Base-by-base conservation (phyloP, 139 green algal genomes). In the Chlamydomonas urium region DNA sequence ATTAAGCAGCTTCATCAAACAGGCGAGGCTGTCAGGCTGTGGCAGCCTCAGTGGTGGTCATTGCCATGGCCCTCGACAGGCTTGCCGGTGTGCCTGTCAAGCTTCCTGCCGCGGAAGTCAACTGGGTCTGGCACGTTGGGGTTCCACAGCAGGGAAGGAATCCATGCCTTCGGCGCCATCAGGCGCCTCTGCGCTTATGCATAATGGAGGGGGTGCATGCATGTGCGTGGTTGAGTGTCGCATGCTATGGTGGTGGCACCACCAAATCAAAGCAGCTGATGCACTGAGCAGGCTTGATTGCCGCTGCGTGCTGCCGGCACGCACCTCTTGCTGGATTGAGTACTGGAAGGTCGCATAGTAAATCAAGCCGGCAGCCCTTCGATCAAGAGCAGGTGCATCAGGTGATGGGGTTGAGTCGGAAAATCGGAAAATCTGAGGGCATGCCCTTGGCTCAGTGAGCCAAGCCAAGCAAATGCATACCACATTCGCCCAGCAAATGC, bases 111-210 rank as follows among this genome's bases (percentile, higher is more conserved):
- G 1, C 79, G 70, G 71, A 79, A 81, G 66, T 85, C 79, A 37
- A 85, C 74, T 0, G 79, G 79, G 71, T 79, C 58, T 1, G 74
- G 74, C 4, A 70, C 38, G 38, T 81, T 81, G 26, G 62, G 3
- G 66, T 85, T 85, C 71, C 71, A 88, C 50, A 77, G 32, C 48
- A 83, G 65, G 50, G 71, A 74, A 53, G 83, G 79, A 37, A 82
- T 76, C 83, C 83, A 88, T 37, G 31, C 47, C 76, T 85, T 85
- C 36, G 83, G 83, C 1, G 78, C 53, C 26, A 71, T 71, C 68
- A 79, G 74, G 14, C 83, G 76, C 1, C 31, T 37, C 79, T 84
- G 74, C 57, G 61, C 0, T 10, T 5, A 31, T 32, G 48, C 10
- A 8, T 19, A 72, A 17, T 63, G 21, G 53, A 14, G 10, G 14